Evolutionary conservation across 2,329 filamentous ascomycete species (phyloP).

Genomic region (Achaetomium macrosporum): DNA sequence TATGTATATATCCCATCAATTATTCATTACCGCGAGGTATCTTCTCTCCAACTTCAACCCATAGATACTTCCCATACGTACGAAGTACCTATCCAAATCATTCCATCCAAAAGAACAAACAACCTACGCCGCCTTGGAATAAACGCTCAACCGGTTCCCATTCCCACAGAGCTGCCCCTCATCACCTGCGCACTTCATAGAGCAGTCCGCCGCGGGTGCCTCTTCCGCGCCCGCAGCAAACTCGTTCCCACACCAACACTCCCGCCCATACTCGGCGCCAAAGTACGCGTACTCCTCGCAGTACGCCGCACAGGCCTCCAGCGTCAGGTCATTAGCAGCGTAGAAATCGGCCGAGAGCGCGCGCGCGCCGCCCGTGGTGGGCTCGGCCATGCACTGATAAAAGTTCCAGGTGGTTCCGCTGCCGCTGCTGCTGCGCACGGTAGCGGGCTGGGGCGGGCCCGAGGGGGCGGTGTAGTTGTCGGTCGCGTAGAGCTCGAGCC

Average conservation of each 20-base stretch:
- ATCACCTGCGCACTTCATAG: conserved; percentile 37
- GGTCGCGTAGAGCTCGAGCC: conserved; percentile 27
- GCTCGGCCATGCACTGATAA: conserved; percentile 36
- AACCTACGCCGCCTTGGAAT: conserved; percentile 13
- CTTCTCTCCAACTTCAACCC: no score
- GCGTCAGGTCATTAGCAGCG: conserved; percentile 32
- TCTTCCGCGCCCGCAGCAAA: conserved; percentile 27
- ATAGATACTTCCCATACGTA: no score
- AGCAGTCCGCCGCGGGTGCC: conserved; percentile 32
- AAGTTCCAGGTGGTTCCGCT: conserved; percentile 27
- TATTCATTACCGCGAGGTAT: no score
- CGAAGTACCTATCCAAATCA: no score
- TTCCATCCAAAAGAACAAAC: neutral
- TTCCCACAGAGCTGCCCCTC: conserved; percentile 36
- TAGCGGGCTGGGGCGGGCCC: conserved; percentile 29
- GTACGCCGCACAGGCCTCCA: conserved; percentile 34
- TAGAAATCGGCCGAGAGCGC: conserved; percentile 30
- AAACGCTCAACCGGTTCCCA: conserved; percentile 32
- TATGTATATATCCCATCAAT: no score
- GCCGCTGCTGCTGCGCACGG: conserved; percentile 21
- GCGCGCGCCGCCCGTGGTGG: conserved; percentile 26
- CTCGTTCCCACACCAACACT: conserved; percentile 37
- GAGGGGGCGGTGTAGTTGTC: conserved; percentile 14
- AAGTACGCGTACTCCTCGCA: conserved; percentile 34
- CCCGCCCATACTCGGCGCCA: conserved; percentile 34